Evolutionary conservation across 2,329 filamentous ascomycete species (phyloP).

Genomic region (Dendryphion nanum): DNA sequence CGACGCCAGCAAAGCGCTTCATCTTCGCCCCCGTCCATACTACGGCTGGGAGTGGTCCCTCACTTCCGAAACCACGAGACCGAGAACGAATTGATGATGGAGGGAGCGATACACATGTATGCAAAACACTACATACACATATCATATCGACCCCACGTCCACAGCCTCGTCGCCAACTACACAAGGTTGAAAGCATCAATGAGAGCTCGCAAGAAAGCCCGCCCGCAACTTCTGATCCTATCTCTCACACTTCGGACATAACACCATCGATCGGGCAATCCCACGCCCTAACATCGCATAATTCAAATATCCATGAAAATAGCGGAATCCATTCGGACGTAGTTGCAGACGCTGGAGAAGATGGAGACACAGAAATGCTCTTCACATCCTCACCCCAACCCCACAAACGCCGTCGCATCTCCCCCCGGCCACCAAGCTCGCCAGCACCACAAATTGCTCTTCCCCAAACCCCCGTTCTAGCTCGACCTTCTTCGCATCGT

Average conservation of each 20-base stretch:
- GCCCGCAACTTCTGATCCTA: slow-evolving; percentile 3
- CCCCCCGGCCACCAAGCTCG: not conserved
- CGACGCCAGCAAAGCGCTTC: slow-evolving; percentile 32
- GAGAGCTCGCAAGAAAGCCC: slow-evolving; percentile 24
- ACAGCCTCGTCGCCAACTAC: slow-evolving; percentile 13
- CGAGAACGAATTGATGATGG: slow-evolving; percentile 4
- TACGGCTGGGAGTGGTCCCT: not conserved
- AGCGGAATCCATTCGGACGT: not conserved
- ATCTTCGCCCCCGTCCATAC: slow-evolving; percentile 15
- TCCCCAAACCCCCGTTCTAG: slow-evolving; percentile 9
- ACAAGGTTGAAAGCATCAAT: slow-evolving; percentile 36
- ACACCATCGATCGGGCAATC: slow-evolving; percentile 15
- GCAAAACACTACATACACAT: too few relatives aligned
- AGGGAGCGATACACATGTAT: too few relatives aligned
- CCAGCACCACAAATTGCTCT: too few relatives aligned
- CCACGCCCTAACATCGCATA: slow-evolving; percentile 1
- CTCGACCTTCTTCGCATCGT: slow-evolving; percentile 18
- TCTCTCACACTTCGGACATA: not conserved
- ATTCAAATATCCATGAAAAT: not conserved
- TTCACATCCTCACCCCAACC: slow-evolving; percentile 2
- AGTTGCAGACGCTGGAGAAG: not conserved
- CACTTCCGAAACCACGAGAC: too few relatives aligned
- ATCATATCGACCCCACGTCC: slow-evolving; percentile 12
- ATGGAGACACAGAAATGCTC: slow-evolving; percentile 6
- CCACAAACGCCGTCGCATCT: not conserved